Base-by-base conservation (phyloP, 768 basidiomycete species). In the Agrocybe pediades region DNA sequence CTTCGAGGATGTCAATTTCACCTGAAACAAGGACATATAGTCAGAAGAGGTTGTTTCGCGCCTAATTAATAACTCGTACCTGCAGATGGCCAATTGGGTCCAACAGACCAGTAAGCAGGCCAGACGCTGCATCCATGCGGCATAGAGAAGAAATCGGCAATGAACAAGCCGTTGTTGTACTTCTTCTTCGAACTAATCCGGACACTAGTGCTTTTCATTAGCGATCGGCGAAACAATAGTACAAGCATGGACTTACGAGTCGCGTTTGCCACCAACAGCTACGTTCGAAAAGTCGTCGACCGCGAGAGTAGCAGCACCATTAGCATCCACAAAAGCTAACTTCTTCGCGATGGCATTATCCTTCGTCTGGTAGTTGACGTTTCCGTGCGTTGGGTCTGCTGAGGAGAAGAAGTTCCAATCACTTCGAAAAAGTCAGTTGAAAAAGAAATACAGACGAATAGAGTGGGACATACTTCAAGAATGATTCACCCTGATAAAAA, bases 1-100 rank as follows among this genome's bases (percentile, higher is more conserved):
- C 86, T 63, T 92, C 90, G 8, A 91, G 65, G 46, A 89, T 79
- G 61, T 92, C 90, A 43, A 90, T 85, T 66, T 91, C 88, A n/a
- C 77, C 73, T 70, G 46, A 47, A 46, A 27, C 26, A 54, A 30
- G 29, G 49, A 33, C 15, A 42, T 25, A 29, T 26, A 8, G 9
- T n/a, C n/a, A 29, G 16, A 23, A 23, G 43, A 24, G 29, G 50
- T 25, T 9, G 43, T 42, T 13, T 16, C 49, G 48, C 6, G 40
- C 46, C 29, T n/a, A 49, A 33, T 49, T 36, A 51, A 49, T 39
- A 51, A 49, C 42, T 55, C 67, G 51, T 54, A 72, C 83, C 84
- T 21, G 55, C 68, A 20, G 27, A 16, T 3, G 83, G 83, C 84
- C 84, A 86, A 41, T 76, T 62, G 2, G 77, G 72, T 7, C 83